Conservation (phyloP, 495 filamentous ascomycete genomes). For the Talaromyces stipitatus region DNA sequence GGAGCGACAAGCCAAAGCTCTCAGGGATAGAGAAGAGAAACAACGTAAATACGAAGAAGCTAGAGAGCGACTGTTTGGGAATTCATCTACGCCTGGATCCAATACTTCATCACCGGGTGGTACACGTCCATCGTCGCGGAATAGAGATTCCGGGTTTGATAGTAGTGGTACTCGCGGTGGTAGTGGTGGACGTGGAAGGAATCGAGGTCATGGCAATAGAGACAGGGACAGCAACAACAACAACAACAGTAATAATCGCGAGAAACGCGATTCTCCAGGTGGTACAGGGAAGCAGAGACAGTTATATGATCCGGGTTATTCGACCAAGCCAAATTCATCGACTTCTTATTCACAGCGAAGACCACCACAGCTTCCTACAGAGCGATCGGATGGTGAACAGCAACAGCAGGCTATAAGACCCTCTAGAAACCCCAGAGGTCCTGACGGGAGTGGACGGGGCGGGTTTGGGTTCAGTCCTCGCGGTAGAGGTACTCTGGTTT, state of each 20-base stretch:
- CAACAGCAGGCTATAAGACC: slow-evolving; percentile 40
- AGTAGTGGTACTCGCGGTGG: slow-evolving; percentile 7
- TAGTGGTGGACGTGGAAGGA: slow-evolving; percentile 28
- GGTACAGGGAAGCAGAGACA: slow-evolving; percentile 36
- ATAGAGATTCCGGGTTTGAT: slow-evolving; percentile 18
- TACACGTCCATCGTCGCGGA: slow-evolving; percentile 53
- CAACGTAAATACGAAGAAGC: slow-evolving; percentile 81
- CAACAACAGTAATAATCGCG: slow-evolving; percentile 19
- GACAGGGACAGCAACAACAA: slow-evolving; percentile 11
- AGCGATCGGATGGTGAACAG: slow-evolving; percentile 13
- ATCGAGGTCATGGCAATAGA: slow-evolving; percentile 24
- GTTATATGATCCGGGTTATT: slow-evolving; percentile 69
- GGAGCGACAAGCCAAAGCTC: slow-evolving; percentile 63
- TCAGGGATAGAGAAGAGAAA: slow-evolving; percentile 77
- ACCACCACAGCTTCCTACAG: slow-evolving; percentile 30
- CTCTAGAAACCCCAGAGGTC: slow-evolving; percentile 63
- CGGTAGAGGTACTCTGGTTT: slow-evolving; percentile 28
- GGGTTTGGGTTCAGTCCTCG: slow-evolving; percentile 58
- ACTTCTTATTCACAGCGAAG: slow-evolving; percentile 40
- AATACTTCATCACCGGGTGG: slow-evolving; percentile 52
- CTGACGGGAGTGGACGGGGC: slow-evolving; percentile 66
- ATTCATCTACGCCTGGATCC: slow-evolving; percentile 35
- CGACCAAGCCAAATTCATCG: slow-evolving; percentile 50
- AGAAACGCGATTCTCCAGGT: slow-evolving; percentile 42
- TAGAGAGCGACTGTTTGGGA: slow-evolving; percentile 75